phyloP scores from a whole-genome alignment of 192 early-diverging fungal species.

The Cladochytrium replicatum region DNA sequence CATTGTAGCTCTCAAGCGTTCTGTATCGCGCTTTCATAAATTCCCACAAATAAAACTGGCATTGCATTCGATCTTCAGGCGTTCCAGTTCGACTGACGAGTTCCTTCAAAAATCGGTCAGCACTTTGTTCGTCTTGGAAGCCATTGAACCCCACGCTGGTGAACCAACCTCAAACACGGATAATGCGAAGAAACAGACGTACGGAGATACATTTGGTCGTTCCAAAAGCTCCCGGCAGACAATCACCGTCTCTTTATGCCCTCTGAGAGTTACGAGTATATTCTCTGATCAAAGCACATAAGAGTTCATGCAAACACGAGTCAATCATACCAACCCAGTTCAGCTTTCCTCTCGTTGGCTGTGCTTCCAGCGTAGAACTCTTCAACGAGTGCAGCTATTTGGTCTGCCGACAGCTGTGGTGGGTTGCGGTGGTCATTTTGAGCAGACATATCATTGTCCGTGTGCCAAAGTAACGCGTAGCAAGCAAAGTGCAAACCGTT shows the following conservation, averaged over 20 bases:
- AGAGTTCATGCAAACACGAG: background rate
- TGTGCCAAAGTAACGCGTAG: too few relatives aligned
- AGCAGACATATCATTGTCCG: too few relatives aligned
- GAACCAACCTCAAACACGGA: slow-evolving; percentile 3
- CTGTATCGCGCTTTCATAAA: background rate
- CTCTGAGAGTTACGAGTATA: background rate
- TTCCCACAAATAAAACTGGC: background rate
- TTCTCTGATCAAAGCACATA: background rate
- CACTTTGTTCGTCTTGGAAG: background rate
- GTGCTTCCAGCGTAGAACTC: too few relatives aligned
- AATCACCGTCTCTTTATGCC: background rate
- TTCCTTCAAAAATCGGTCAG: background rate
- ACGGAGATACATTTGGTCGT: background rate
- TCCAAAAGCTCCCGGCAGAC: slow-evolving; percentile 1
- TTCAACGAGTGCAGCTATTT: too few relatives aligned
- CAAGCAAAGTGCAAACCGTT: too few relatives aligned
- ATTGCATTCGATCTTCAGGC: background rate
- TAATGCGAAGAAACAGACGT: slow-evolving; percentile 1
- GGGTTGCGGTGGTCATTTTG: too few relatives aligned
- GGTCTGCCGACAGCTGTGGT: too few relatives aligned
- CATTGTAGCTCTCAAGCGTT: background rate
- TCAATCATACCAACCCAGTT: too few relatives aligned
- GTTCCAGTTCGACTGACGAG: background rate
- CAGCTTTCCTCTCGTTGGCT: too few relatives aligned
- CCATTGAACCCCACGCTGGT: background rate